phyloP scores from a whole-genome alignment of 129 eudicot species.

The Lactuca sativa region DNA sequence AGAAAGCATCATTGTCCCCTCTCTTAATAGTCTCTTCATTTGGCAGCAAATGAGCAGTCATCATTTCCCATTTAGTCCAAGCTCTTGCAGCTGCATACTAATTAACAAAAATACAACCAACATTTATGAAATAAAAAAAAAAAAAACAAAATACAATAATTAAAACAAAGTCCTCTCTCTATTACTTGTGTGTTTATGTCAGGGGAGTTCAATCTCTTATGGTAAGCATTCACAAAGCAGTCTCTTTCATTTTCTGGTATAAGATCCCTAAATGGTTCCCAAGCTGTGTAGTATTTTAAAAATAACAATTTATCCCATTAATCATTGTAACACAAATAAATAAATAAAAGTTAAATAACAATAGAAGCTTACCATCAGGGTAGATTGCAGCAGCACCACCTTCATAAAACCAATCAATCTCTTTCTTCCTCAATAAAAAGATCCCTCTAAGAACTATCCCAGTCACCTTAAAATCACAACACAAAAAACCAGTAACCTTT shows the following conservation, averaged over 20 bases:
- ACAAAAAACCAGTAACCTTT: neutral
- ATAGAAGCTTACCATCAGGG: conserved; percentile 78
- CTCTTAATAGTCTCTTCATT: conserved; percentile 74
- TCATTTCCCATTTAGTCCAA: conserved; percentile 99
- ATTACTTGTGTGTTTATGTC: conserved; percentile 77
- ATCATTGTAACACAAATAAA: too few relatives aligned
- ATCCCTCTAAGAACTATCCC: conserved; percentile 94
- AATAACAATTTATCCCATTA: neutral
- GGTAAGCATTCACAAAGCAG: conserved; percentile 83
- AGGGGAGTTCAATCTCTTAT: conserved; percentile 81
- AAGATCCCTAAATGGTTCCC: conserved; percentile 97
- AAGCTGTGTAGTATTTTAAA: conserved; percentile 48
- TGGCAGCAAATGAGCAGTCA: conserved; percentile 94
- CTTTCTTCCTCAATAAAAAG: conserved; percentile 92
- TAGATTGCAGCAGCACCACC: conserved; percentile 97
- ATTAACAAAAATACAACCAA: conserved; percentile 3
- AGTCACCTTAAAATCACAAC: conserved; percentile 57
- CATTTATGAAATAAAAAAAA: neutral
- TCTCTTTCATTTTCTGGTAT: conserved; percentile 92
- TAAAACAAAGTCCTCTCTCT: neutral
- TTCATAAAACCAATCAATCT: conserved; percentile 98
- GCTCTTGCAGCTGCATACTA: conserved; percentile 96
- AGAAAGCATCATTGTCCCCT: conserved; percentile 84
- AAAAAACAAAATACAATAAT: neutral
- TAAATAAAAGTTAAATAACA: too few relatives aligned